Evolutionary conservation across 192 early-diverging fungal species (phyloP).

Genomic region (Coemansia sp.): DNA sequence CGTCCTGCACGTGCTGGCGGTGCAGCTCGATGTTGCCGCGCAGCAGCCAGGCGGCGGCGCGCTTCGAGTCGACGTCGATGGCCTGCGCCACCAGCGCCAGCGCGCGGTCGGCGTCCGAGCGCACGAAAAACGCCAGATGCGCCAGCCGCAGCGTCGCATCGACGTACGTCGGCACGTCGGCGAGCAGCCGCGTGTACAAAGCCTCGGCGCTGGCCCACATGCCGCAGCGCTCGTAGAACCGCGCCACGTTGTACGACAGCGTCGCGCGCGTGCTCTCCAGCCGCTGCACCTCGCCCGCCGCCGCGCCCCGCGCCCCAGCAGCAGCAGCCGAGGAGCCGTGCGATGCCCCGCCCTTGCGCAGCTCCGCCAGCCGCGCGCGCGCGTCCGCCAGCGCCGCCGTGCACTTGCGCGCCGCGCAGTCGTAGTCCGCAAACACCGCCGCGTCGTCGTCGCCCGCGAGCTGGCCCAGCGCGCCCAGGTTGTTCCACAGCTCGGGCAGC

Average conservation of each 20-base stretch:
- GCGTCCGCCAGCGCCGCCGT: constrained; percentile 7
- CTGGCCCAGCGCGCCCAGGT: constrained; percentile 82
- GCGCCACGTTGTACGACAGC: constrained; percentile 76
- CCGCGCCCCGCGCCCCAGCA: no score
- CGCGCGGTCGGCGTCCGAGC: constrained; percentile 62
- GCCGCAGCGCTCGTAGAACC: constrained; percentile 66
- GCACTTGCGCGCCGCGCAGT: constrained; percentile 16
- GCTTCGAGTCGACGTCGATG: constrained; percentile 63
- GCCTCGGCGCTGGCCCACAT: constrained; percentile 62
- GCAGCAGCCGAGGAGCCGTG: neutral
- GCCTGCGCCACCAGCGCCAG: constrained; percentile 66
- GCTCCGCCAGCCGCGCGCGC: constrained; percentile 1
- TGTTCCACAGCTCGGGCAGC: constrained; percentile 78
- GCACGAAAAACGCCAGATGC: constrained; percentile 61
- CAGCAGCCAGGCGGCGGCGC: constrained; percentile 69
- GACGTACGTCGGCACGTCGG: constrained; percentile 68
- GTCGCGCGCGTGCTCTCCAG: constrained; percentile 52
- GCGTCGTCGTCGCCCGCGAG: constrained; percentile 48
- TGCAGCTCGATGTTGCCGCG: constrained; percentile 70
- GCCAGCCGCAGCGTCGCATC: constrained; percentile 85
- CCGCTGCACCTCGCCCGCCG: constrained; percentile 22
- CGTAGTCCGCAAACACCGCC: constrained; percentile 10
- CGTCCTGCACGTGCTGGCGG: constrained; percentile 64
- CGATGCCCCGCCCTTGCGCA: neutral
- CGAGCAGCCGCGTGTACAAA: constrained; percentile 67